Conservation (phyloP, 495 filamentous ascomycete genomes). For the Hypoxylon lenormandii region DNA sequence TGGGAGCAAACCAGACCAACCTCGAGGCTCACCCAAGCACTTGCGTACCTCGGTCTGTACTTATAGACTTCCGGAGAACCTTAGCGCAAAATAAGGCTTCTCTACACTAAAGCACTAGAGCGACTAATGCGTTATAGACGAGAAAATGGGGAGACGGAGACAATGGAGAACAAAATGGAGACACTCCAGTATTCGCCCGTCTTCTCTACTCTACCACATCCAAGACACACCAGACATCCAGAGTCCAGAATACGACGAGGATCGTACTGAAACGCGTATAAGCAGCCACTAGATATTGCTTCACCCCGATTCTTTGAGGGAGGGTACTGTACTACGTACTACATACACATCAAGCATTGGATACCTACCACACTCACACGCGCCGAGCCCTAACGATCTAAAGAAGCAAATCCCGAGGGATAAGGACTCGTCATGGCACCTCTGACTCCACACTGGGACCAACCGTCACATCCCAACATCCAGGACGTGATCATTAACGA, state of each 20-base stretch:
- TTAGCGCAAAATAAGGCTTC: conserved; percentile 23
- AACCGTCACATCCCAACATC: conserved; percentile 66
- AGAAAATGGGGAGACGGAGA: conserved; percentile 27
- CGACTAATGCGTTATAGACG: conserved; percentile 29
- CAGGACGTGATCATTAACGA: conserved; percentile 64
- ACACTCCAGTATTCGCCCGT: conserved; percentile 10
- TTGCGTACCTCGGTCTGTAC: conserved; percentile 31
- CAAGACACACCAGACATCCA: neutral
- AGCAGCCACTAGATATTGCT: neutral
- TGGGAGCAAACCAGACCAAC: neutral
- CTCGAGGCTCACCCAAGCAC: neutral
- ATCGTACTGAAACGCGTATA: conserved; percentile 4
- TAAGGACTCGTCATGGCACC: conserved; percentile 56
- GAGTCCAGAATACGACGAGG: neutral
- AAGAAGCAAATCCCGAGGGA: conserved; percentile 21
- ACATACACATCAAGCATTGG: conserved; percentile 3
- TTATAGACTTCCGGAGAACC: conserved; percentile 4
- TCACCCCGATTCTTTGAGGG: conserved; percentile 17
- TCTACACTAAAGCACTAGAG: neutral
- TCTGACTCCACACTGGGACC: conserved; percentile 63
- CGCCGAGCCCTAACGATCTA: conserved; percentile 5
- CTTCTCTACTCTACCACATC: conserved; percentile 4
- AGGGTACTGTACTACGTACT: neutral
- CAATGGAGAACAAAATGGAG: conserved; percentile 8
- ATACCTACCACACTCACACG: no score